phyloP scores from a whole-genome alignment of 176 grass and related monocot genomes.

The Typha latifolia region DNA sequence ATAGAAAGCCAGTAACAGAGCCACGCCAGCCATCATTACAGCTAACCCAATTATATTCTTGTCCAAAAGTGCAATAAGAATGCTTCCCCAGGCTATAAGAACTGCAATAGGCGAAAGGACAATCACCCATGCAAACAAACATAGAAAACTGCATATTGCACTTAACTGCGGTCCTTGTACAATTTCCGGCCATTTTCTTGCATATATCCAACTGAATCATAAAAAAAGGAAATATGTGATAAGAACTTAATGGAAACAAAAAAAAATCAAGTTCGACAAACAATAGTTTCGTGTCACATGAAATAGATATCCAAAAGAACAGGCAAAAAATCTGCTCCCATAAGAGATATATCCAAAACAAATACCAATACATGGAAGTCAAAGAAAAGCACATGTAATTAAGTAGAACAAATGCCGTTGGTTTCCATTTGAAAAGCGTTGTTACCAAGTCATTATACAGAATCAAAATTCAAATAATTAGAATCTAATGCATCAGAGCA shows the following conservation, averaged over 20 bases:
- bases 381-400: too few relatives aligned
- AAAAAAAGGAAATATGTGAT: constrained; percentile 17
- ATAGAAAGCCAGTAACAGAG: constrained; percentile 94
- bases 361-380: too few relatives aligned
- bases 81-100: constrained; percentile 64
- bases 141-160: constrained; percentile 56
- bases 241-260: constrained; percentile 1
- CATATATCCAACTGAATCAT: constrained; percentile 92
- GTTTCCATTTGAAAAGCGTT: too few relatives aligned
- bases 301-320: neutral
- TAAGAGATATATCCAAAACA: neutral
- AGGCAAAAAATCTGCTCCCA: neutral
- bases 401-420: too few relatives aligned
- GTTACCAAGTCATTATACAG: too few relatives aligned
- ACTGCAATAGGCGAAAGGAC: constrained; percentile 71
- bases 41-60: constrained; percentile 89
- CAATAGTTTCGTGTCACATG: neutral
- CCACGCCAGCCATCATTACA: constrained; percentile 90
- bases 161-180: constrained; percentile 75
- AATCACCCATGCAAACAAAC: constrained; percentile 65
- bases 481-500: too few relatives aligned
- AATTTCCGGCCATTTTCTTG: constrained; percentile 97
- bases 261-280: neutral
- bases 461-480: constrained; percentile 12
- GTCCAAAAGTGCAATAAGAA: constrained; percentile 82